Percentiles rank a stretch among this genome's conserved stretches.
phyloP scores from a whole-genome alignment of 768 basidiomycete species.

The Suillus weaverae region DNA sequence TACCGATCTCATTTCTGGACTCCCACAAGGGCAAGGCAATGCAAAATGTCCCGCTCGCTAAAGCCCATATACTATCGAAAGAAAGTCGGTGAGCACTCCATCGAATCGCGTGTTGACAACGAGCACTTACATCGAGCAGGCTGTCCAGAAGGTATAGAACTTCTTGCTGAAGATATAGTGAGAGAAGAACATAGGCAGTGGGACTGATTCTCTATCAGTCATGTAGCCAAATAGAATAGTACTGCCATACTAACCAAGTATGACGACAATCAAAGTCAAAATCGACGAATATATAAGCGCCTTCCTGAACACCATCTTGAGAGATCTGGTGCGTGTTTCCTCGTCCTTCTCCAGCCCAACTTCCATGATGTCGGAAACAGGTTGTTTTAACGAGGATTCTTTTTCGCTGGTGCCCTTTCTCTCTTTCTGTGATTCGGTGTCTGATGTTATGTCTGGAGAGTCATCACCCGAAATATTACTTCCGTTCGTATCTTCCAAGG shows the following conservation, averaged over 20 bases:
- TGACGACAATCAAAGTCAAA: constrained; percentile 34
- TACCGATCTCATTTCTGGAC: constrained; percentile 33
- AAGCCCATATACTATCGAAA: constrained; percentile 33
- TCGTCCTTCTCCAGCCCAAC: constrained; percentile 2
- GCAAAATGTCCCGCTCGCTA: constrained; percentile 37
- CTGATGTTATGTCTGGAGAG: background rate
- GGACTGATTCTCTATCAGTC: constrained; percentile 24
- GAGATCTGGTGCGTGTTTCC: constrained; percentile 15
- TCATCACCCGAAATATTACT: background rate
- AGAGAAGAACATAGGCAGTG: constrained; percentile 42
- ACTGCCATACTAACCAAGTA: constrained; percentile 29
- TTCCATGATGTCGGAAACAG: constrained; percentile 6
- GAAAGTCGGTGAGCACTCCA: constrained; percentile 8
- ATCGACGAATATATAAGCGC: constrained; percentile 34
- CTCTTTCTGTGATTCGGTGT: constrained; percentile 20
- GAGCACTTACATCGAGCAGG: constrained; percentile 36
- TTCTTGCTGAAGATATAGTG: constrained; percentile 35
- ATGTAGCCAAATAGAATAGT: background rate
- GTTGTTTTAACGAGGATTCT: background rate
- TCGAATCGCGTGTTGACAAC: background rate
- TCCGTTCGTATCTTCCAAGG: constrained; percentile 23
- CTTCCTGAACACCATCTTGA: constrained; percentile 32
- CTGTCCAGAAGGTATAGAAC: constrained; percentile 41
- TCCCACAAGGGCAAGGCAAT: constrained; percentile 41
- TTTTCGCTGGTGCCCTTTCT: background rate